Evolutionary conservation across 805 yeast genomes (phyloP), one percentile per base, ranked within the genome.

Genomic region (Spathaspora arborariae): DNA sequence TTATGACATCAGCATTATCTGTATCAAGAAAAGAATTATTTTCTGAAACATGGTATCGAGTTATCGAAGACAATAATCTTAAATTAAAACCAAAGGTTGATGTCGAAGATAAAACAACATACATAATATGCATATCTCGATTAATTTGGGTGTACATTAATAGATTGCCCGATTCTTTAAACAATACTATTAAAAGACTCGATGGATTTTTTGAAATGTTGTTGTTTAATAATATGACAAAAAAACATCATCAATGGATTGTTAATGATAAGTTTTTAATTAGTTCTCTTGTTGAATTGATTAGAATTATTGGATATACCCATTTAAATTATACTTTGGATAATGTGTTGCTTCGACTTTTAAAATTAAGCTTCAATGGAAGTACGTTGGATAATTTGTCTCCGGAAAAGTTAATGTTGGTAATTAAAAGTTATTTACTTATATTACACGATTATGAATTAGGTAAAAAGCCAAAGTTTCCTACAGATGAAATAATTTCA

Each of bases 131-230:
- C 46, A 66, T 85, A 3, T 76, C 96, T 0, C 69, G 97, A 48
- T 69, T 95, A 26, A 65, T 88, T 0, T 94, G 99, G 99, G 96
- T 91, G 0, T 94, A 87, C 59, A 68, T 90, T 20, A 88, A 84
- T 63, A 73, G 98, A 51, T 81, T 90, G 53, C 80, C 96, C 0
- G 99, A 95, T 54, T 85, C 97, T 0, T 68, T 92, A 55, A 94
- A 92, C 60, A 84, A 87, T 48, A 90, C 96, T 0, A 82, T 91
- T 2, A 84, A 90, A 56, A 84, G 84, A 46, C 72, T 94, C 42
- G 96, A 85, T 48, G 58, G 67, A 2, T 66, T 94, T 27, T 81
- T 84, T 47, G 76, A 78, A 42, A 51, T 79, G 4, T 62, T 87
- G 37, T 68, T 91, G 20, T 75, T 76, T 43, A 77, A 72, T 45